Conservation (phyloP, 176 grass and related monocot genomes). For the Microstegium vimineum region DNA sequence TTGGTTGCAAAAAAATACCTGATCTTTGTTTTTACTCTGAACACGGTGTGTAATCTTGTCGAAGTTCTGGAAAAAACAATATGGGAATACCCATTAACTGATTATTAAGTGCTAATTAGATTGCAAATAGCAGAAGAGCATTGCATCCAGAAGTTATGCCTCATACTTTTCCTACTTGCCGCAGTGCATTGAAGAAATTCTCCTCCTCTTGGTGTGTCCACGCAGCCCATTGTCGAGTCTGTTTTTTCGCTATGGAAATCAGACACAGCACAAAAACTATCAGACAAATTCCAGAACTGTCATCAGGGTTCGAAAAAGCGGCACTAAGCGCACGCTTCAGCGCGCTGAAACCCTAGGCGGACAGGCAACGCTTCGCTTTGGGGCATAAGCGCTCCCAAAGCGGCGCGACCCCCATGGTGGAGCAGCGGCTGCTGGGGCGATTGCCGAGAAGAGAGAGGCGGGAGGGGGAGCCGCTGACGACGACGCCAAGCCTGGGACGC, state of each 20-base stretch:
- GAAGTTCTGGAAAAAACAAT: slow-evolving; percentile 64
- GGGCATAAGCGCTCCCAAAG: too few relatives aligned
- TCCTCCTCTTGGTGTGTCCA: slow-evolving; percentile 97
- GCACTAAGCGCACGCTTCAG: too few relatives aligned
- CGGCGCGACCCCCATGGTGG: too few relatives aligned
- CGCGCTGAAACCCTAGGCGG: too few relatives aligned
- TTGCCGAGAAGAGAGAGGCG: too few relatives aligned
- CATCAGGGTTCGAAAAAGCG: background rate
- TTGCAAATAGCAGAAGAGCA: slow-evolving; percentile 1
- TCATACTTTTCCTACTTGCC: slow-evolving; percentile 97
- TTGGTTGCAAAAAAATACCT: slow-evolving; percentile 53
- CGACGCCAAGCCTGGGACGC: too few relatives aligned
- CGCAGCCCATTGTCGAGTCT: slow-evolving; percentile 84
- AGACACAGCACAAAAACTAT: background rate
- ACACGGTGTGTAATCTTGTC: slow-evolving; percentile 97
- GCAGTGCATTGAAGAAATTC: slow-evolving; percentile 95
- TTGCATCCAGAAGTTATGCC: slow-evolving; percentile 28
- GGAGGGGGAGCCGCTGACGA: too few relatives aligned
- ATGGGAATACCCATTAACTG: slow-evolving; percentile 29
- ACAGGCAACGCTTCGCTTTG: too few relatives aligned
- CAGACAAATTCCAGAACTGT: background rate
- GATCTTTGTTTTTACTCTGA: slow-evolving; percentile 99
- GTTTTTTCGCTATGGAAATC: slow-evolving; percentile 52
- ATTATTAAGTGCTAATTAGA: background rate
- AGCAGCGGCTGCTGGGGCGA: too few relatives aligned